phyloP scores from a whole-genome alignment of 768 basidiomycete genomes.

The Russula dissimulans region DNA sequence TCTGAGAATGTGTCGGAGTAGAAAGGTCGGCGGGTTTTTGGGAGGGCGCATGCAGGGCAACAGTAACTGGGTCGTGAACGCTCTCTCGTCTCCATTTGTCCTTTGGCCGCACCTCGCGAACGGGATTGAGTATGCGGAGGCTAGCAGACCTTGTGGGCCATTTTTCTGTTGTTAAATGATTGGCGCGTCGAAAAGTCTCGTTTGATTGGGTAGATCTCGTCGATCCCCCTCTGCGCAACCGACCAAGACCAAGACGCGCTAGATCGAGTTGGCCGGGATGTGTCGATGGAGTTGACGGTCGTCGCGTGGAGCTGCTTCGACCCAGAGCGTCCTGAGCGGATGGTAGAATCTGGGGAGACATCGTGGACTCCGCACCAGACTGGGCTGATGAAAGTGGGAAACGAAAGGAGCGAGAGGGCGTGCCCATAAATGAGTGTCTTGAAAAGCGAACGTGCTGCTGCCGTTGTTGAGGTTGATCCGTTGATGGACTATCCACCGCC shows the following conservation, averaged over 20 bases:
- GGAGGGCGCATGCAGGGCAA: not conserved
- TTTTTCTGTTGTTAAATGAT: not conserved
- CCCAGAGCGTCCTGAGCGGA: not conserved
- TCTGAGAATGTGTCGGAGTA: conserved; percentile 11
- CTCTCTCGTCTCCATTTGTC: conserved; percentile 4
- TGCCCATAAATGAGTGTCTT: not conserved
- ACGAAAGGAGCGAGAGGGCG: not conserved
- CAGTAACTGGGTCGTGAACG: not conserved
- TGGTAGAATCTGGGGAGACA: not conserved
- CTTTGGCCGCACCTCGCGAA: not conserved
- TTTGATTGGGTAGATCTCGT: not conserved
- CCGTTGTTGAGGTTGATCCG: not conserved
- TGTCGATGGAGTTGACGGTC: not conserved
- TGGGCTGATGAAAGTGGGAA: not conserved
- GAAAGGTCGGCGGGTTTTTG: not conserved
- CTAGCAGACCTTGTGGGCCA: conserved; percentile 4
- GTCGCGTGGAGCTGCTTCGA: not conserved
- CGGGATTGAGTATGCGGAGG: not conserved
- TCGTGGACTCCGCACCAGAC: not conserved
- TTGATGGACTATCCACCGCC: not conserved
- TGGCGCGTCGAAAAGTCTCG: not conserved
- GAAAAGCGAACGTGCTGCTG: not conserved
- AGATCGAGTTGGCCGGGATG: not conserved
- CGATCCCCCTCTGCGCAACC: not conserved
- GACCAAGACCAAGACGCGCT: not conserved